Conservation (phyloP, 306 rosid species). For the Bauhinia variegata region DNA sequence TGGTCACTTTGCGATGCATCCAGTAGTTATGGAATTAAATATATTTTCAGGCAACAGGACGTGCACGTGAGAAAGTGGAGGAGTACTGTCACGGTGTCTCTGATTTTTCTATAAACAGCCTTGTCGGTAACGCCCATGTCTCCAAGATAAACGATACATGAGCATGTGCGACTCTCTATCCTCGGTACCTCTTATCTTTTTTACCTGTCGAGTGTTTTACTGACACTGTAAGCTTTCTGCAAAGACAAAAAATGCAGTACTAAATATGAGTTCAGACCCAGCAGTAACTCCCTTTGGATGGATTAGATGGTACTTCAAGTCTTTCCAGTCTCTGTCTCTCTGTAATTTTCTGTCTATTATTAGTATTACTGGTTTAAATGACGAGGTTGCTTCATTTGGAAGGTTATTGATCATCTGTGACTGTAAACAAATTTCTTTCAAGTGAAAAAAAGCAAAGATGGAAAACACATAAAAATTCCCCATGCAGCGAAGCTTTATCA, state of each 20-base stretch:
- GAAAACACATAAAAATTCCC: slow-evolving; percentile 29
- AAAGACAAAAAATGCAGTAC: background rate
- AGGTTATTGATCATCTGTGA: slow-evolving; percentile 11
- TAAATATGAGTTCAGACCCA: background rate
- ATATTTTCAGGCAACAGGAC: slow-evolving; percentile 30
- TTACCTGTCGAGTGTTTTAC: background rate
- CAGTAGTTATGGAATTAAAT: slow-evolving; percentile 3
- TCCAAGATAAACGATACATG: slow-evolving; percentile 41
- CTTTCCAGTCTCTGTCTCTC: background rate
- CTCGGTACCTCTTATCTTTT: too few species aligned
- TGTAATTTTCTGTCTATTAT: background rate
- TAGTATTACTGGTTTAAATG: too few species aligned
- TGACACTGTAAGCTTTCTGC: background rate
- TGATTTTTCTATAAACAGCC: slow-evolving; percentile 52
- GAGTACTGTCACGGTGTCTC: slow-evolving; percentile 39
- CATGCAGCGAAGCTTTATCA: slow-evolving; percentile 30
- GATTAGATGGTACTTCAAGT: background rate
- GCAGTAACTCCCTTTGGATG: background rate
- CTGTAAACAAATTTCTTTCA: slow-evolving; percentile 4
- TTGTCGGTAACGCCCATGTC: slow-evolving; percentile 49
- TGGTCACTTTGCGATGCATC: background rate
- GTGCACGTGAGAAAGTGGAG: slow-evolving; percentile 48
- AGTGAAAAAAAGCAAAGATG: too few species aligned
- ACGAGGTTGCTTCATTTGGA: slow-evolving; percentile 32
- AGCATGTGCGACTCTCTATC: slow-evolving; percentile 41